phyloP scores from a whole-genome alignment of 1,284 basidiomycete species.

The Heterobasidion irregulare region DNA sequence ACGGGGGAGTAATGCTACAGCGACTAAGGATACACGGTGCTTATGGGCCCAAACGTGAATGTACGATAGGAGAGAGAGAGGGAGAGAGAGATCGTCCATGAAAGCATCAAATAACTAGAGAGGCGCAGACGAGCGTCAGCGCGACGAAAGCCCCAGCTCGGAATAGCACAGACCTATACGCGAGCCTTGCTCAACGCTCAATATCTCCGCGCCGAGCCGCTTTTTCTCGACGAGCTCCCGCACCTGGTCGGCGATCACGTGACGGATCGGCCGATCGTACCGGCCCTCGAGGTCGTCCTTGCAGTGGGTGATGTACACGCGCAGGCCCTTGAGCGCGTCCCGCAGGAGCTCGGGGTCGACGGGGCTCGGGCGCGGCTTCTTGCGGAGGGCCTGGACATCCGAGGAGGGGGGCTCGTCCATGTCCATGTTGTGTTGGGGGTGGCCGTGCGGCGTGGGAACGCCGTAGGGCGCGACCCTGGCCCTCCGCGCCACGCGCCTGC shows the following conservation, averaged over 20 bases:
- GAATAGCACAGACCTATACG: conserved; percentile 48
- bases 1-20: conserved; percentile 22
- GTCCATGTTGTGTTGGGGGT: too few species aligned
- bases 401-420: neutral
- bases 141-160: neutral
- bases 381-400: conserved; percentile 20
- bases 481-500: too few species aligned
- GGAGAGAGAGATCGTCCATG: neutral
- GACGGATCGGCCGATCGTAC: conserved; percentile 37
- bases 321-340: conserved; percentile 47
- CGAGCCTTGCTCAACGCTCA: conserved; percentile 66
- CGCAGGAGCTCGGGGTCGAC: conserved; percentile 30
- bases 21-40: conserved; percentile 23
- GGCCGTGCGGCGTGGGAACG: too few species aligned
- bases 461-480: too few species aligned
- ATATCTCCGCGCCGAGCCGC: conserved; percentile 52
- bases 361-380: conserved; percentile 36
- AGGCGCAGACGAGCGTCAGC: too few species aligned
- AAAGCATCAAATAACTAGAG: neutral
- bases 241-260: conserved; percentile 58
- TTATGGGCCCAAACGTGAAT: neutral
- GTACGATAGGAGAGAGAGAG: neutral
- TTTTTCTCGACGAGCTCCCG: conserved; percentile 42
- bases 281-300: conserved; percentile 53
- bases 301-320: conserved; percentile 72